These are phyloP conservation scores for Cyberlindnera mrakii DNA, from an alignment of 805 yeast species.

Conservation along the genomic window DNA sequence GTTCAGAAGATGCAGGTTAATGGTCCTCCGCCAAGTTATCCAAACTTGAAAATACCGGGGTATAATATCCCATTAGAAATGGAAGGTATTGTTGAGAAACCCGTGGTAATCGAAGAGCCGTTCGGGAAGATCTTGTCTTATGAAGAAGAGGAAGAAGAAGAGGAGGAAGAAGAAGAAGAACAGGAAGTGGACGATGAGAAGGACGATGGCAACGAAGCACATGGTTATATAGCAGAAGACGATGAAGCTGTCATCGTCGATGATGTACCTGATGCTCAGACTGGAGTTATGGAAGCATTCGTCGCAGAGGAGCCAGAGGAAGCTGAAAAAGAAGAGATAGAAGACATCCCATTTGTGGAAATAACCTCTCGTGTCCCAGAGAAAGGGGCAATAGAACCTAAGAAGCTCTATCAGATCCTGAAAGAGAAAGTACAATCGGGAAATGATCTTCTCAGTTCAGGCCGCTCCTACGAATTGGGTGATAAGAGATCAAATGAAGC, in stretches of 20 bases:
- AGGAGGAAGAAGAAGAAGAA: constrained; percentile 21
- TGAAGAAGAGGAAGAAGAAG: constrained; percentile 19
- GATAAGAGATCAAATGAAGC: constrained; percentile 1
- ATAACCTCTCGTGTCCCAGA: constrained; percentile 8
- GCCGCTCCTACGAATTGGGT: constrained; percentile 24
- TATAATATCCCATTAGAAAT: constrained; percentile 36
- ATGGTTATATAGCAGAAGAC: constrained; percentile 2
- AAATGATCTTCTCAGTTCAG: constrained; percentile 12
- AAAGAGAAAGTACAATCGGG: constrained; percentile 13
- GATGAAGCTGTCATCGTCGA: constrained; percentile 3
- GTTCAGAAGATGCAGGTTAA: constrained; percentile 53
- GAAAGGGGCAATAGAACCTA: constrained; percentile 14
- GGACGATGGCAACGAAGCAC: constrained; percentile 18
- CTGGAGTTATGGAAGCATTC: constrained; percentile 17
- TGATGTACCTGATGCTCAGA: constrained; percentile 14
- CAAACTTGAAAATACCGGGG: constrained; percentile 53
- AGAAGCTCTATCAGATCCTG: constrained; percentile 20
- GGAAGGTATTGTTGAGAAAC: constrained; percentile 26
- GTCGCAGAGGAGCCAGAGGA: constrained; percentile 8
- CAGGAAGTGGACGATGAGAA: constrained; percentile 17
- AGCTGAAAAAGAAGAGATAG: constrained; percentile 21
- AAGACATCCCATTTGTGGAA: constrained; percentile 16
- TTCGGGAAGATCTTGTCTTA: constrained; percentile 28
- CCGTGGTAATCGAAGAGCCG: constrained; percentile 13
- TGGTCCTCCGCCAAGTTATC: constrained; percentile 85